These are phyloP conservation scores for Chrysosporium keratinophilum DNA, from an alignment of 2,329 filamentous ascomycete genomes.

Conservation along the genomic window DNA sequence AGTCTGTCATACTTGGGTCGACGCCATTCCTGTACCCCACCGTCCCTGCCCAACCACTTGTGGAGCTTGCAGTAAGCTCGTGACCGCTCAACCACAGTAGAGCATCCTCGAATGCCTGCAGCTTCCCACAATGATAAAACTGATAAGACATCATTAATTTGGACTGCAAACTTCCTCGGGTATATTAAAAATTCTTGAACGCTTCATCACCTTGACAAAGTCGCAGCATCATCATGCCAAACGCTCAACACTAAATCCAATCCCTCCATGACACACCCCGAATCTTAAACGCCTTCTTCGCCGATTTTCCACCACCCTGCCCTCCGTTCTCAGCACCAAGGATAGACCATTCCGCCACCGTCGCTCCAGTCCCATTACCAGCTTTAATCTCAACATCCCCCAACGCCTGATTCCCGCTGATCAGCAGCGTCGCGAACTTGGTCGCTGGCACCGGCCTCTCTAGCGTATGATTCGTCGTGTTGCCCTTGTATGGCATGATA, in stretches of 20 bases:
- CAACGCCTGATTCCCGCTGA: conserved; percentile 36
- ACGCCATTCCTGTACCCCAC: no score
- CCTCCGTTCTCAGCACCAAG: conserved; percentile 19
- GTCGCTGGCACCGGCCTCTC: conserved; percentile 26
- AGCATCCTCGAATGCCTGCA: no score
- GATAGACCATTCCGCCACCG: conserved; percentile 41
- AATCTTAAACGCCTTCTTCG: neutral
- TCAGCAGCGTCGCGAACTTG: conserved; percentile 35
- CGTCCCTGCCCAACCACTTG: no score
- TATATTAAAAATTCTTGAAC: no score
- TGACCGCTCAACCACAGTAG: no score
- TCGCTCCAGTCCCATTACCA: conserved; percentile 35
- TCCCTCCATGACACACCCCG: neutral
- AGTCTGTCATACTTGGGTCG: no score
- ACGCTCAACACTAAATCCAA: neutral
- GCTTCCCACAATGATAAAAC: no score
- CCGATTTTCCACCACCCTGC: neutral
- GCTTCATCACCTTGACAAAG: no score
- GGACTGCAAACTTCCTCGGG: no score
- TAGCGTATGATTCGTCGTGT: conserved; percentile 35
- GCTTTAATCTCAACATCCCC: conserved; percentile 22
- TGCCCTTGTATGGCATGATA: conserved; percentile 31
- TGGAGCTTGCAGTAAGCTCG: no score
- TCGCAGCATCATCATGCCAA: no score
- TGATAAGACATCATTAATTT: no score